A percentile compares a stretch with the other conserved stretches of the same genome.
These are phyloP conservation scores for Dillenia turbinata DNA, from an alignment of 164 flowering plant genomes.

Conservation along the genomic window DNA sequence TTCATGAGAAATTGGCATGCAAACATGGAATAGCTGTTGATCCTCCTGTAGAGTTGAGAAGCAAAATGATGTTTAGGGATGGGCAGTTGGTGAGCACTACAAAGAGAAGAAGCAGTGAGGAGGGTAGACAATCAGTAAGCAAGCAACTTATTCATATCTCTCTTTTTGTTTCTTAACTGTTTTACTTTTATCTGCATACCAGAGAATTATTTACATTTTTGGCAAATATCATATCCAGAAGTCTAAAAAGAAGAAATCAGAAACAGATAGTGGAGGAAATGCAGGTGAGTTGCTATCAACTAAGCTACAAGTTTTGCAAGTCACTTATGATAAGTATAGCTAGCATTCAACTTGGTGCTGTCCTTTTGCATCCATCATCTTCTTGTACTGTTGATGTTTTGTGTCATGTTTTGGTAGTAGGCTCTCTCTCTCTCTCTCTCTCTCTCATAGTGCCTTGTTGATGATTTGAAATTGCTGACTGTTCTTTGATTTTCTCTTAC, in stretches of 20 bases:
- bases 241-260: conserved; percentile 16
- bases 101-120: conserved; percentile 31
- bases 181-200: background rate
- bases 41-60: conserved; percentile 50
- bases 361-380: background rate
- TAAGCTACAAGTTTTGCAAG: no score
- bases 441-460: no score
- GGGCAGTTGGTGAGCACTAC: conserved; percentile 37
- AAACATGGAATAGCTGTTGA: conserved; percentile 59
- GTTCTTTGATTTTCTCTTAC: background rate
- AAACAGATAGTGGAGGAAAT: conserved; percentile 1
- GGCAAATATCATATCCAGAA: conserved; percentile 20
- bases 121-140: conserved; percentile 5
- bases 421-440: no score
- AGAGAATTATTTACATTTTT: conserved; percentile 2
- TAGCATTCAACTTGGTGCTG: no score
- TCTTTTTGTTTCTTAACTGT: background rate
- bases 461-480: no score
- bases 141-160: background rate
- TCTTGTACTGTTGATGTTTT: background rate
- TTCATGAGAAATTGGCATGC: conserved; percentile 64
- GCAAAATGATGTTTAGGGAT: conserved; percentile 27
- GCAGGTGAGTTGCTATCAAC: no score
- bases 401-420: no score
- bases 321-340: no score